A percentile compares a stretch with the other conserved stretches of the same genome.
Conservation (phyloP, 129 eudicot genomes). For the Chrysanthemum lavandulifolium region DNA sequence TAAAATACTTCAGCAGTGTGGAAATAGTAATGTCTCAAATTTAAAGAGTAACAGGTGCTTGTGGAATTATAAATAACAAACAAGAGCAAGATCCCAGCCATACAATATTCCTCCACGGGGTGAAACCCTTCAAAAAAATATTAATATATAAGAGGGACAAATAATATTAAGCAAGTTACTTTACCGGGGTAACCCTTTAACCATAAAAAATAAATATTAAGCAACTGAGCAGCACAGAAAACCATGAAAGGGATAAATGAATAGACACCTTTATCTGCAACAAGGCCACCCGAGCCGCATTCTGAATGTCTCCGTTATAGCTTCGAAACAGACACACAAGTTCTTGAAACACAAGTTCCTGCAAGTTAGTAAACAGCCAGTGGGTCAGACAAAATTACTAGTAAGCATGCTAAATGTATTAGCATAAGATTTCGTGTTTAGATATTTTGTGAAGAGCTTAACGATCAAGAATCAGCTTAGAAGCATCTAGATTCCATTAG, state of each 20-base stretch:
- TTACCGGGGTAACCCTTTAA: too few species aligned
- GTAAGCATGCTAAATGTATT: neutral
- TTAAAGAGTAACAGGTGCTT: too few species aligned
- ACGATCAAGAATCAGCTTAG: slow-evolving; percentile 1
- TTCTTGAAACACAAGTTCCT: slow-evolving; percentile 60
- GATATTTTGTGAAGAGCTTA: too few species aligned
- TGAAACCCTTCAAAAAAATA: neutral
- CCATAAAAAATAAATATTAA: neutral
- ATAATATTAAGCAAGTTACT: neutral
- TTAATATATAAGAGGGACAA: neutral
- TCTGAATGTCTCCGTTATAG: slow-evolving; percentile 55
- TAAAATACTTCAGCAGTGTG: neutral
- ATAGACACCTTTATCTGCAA: slow-evolving; percentile 50
- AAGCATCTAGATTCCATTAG: neutral
- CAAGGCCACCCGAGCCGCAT: slow-evolving; percentile 64
- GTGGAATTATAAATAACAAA: neutral
- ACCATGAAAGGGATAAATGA: neutral
- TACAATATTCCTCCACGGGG: neutral
- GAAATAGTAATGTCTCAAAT: too few species aligned
- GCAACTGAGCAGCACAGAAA: too few species aligned
- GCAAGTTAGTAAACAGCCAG: slow-evolving; percentile 17
- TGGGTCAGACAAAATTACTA: neutral
- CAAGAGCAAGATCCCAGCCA: neutral
- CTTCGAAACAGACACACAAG: slow-evolving; percentile 62
- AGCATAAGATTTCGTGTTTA: neutral